phyloP scores from a whole-genome alignment of 768 basidiomycete genomes.

The Boletus huronensis region DNA sequence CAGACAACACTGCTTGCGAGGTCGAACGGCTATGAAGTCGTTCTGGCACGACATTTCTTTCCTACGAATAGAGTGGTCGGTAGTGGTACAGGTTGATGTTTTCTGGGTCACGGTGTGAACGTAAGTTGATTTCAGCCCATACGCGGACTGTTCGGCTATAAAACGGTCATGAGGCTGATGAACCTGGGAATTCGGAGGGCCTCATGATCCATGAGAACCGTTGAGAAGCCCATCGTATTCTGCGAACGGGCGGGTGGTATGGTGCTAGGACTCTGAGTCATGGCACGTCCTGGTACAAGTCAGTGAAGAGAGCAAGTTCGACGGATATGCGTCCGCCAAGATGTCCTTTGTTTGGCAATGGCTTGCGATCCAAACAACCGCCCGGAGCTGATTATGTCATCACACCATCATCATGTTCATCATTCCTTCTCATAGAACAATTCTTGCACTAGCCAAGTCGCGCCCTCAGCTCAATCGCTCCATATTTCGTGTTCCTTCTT shows the following conservation, averaged over 20 bases:
- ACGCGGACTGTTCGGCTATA: conserved; percentile 21
- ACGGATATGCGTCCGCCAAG: neutral
- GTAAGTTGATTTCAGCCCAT: conserved; percentile 25
- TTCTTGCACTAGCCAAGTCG: conserved; percentile 2
- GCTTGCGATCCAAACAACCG: conserved; percentile 11
- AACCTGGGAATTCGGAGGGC: conserved; percentile 6
- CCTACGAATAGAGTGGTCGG: conserved; percentile 2
- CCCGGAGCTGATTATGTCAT: neutral
- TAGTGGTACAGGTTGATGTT: conserved; percentile 26
- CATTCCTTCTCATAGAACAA: neutral
- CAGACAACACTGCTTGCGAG: conserved; percentile 1
- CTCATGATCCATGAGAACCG: neutral
- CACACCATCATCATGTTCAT: conserved; percentile 9
- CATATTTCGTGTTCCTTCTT: neutral
- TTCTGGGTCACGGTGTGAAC: conserved; percentile 12
- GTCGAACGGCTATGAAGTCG: conserved; percentile 8
- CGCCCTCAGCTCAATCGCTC: neutral
- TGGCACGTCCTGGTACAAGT: neutral
- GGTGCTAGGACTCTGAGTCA: neutral
- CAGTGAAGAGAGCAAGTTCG: neutral
- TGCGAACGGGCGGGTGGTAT: neutral
- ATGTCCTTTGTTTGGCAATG: conserved; percentile 11
- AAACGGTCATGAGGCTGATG: conserved; percentile 9
- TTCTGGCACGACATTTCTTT: conserved; percentile 18
- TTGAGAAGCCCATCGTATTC: neutral